Conservation (phyloP, 2,329 filamentous ascomycete genomes). For the Cryphonectria nitschkei region DNA sequence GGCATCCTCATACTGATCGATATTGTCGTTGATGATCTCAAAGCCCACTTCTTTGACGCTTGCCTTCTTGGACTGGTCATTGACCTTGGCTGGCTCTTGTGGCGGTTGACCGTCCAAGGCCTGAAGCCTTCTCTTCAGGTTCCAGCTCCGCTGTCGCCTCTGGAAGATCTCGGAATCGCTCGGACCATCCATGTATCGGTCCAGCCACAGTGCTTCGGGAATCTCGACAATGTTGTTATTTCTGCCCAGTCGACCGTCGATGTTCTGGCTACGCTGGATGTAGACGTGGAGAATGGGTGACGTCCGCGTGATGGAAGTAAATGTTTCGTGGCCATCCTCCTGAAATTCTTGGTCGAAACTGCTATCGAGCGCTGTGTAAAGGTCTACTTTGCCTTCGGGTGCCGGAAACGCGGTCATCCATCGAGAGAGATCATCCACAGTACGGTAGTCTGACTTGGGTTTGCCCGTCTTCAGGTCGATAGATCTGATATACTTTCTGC, state of each 20-base stretch:
- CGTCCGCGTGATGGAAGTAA: slow-evolving; percentile 72
- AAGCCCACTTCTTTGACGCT: slow-evolving; percentile 22
- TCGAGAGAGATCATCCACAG: slow-evolving; percentile 59
- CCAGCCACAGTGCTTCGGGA: slow-evolving; percentile 81
- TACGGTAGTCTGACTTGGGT: slow-evolving; percentile 46
- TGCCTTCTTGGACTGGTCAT: slow-evolving; percentile 6
- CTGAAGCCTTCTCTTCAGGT: slow-evolving; percentile 67
- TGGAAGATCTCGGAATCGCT: slow-evolving; percentile 64
- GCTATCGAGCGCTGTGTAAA: slow-evolving; percentile 84
- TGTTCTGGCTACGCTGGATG: slow-evolving; percentile 80
- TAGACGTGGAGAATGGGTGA: slow-evolving; percentile 89
- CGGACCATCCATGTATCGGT: slow-evolving; percentile 79
- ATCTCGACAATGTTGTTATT: slow-evolving; percentile 78
- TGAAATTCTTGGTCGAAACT: slow-evolving; percentile 82
- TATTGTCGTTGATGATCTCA: slow-evolving; percentile 21
- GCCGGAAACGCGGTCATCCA: slow-evolving; percentile 65
- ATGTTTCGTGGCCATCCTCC: slow-evolving; percentile 66
- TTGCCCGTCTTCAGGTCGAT: slow-evolving; percentile 53
- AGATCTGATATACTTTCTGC: slow-evolving; percentile 55
- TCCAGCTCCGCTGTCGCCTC: slow-evolving; percentile 73
- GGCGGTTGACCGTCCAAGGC: slow-evolving; percentile 46
- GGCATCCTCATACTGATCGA: slow-evolving; percentile 20
- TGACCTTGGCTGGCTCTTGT: slow-evolving; percentile 4
- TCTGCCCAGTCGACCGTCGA: slow-evolving; percentile 60
- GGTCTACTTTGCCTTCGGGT: slow-evolving; percentile 55